These are phyloP conservation scores for Suhomyces prunicola DNA, from an alignment of 805 yeast species.

Conservation along the genomic window DNA sequence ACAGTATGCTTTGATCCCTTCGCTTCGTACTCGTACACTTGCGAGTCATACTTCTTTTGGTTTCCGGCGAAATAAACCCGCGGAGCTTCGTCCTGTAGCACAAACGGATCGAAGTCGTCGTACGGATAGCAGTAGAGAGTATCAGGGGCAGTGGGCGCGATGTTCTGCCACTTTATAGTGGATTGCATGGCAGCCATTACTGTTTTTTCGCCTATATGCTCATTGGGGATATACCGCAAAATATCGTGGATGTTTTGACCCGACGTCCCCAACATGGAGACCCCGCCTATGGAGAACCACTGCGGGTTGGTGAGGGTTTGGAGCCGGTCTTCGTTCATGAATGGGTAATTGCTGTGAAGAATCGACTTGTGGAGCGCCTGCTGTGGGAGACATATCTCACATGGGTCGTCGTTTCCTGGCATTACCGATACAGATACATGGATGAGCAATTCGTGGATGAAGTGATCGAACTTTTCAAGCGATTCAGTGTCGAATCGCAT, in stretches of 20 bases:
- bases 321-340: slow-evolving; percentile 32
- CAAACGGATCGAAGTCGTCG: slow-evolving; percentile 73
- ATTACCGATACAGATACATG: slow-evolving; percentile 69
- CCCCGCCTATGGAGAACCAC: slow-evolving; percentile 50
- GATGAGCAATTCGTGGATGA: slow-evolving; percentile 52
- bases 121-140: slow-evolving; percentile 89
- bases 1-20: slow-evolving; percentile 37
- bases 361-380: slow-evolving; percentile 82
- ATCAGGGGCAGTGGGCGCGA: slow-evolving; percentile 95
- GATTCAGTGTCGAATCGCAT: slow-evolving; percentile 51
- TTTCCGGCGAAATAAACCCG: slow-evolving; percentile 87
- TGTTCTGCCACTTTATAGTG: slow-evolving; percentile 77
- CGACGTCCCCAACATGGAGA: slow-evolving; percentile 64
- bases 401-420: slow-evolving; percentile 87
- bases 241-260: slow-evolving; percentile 87
- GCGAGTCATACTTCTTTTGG: slow-evolving; percentile 59
- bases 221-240: slow-evolving; percentile 47
- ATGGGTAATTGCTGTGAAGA: slow-evolving; percentile 46
- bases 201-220: slow-evolving; percentile 20
- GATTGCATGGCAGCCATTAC: slow-evolving; percentile 47
- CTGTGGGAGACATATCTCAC: slow-evolving; percentile 83
- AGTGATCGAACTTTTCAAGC: slow-evolving; percentile 54
- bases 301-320: slow-evolving; percentile 57
- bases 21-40: slow-evolving; percentile 18
- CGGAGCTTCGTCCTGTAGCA: slow-evolving; percentile 67